phyloP scores from a whole-genome alignment of 495 filamentous ascomycete genomes.

The Hypoxylon lienhwacheense region DNA sequence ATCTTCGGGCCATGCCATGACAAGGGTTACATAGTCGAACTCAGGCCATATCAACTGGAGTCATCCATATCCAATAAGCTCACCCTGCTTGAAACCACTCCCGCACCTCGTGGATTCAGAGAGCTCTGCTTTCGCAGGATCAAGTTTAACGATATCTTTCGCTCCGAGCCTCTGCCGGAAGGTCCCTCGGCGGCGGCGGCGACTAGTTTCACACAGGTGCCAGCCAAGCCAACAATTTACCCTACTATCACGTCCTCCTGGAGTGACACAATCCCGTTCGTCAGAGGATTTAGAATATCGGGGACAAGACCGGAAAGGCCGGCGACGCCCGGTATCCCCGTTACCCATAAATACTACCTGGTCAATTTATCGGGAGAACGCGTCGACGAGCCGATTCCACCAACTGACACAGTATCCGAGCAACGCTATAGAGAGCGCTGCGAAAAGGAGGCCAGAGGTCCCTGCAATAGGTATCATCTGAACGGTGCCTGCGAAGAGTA shows the following conservation, averaged over 20 bases:
- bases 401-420: slow-evolving; percentile 18
- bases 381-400: slow-evolving; percentile 40
- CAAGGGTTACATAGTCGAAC: slow-evolving; percentile 57
- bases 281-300: slow-evolving; percentile 1
- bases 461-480: slow-evolving; percentile 45
- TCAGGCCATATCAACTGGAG: slow-evolving; percentile 41
- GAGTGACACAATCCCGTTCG: neutral
- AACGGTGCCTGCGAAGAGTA: slow-evolving; percentile 31
- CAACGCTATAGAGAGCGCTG: slow-evolving; percentile 31
- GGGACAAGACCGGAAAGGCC: neutral
- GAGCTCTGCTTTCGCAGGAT: slow-evolving; percentile 36
- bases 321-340: neutral
- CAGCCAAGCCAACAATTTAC: neutral
- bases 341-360: slow-evolving; percentile 24
- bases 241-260: neutral
- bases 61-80: slow-evolving; percentile 29
- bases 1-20: slow-evolving; percentile 68
- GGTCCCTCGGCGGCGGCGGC: neutral
- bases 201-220: neutral
- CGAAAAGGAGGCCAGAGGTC: slow-evolving; percentile 32
- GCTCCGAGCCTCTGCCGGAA: slow-evolving; percentile 37
- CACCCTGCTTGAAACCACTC: slow-evolving; percentile 42
- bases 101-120: slow-evolving; percentile 36
- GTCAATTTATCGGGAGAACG: slow-evolving; percentile 41
- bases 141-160: slow-evolving; percentile 40